Evolutionary conservation across 176 grass and related monocot genomes (phyloP).

Genomic region (Triticum monococcum): DNA sequence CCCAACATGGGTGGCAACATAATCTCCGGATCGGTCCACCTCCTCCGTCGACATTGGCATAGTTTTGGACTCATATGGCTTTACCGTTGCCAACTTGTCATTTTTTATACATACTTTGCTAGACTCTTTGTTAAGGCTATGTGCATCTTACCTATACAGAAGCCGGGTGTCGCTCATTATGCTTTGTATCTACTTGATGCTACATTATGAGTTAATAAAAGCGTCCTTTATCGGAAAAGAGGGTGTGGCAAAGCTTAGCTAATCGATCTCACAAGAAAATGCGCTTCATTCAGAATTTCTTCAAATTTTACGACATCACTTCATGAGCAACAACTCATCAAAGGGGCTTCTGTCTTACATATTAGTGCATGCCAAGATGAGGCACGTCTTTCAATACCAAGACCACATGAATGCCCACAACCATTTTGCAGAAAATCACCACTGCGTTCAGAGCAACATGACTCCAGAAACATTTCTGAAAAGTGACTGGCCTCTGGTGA

Average conservation of each 20-base stretch:
- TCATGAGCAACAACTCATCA: not conserved
- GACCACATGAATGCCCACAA: not conserved
- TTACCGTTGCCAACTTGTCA: no score
- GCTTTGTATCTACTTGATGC: no score
- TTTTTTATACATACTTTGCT: no score
- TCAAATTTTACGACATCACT: not conserved
- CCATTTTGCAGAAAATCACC: not conserved
- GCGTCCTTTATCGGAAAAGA: not conserved
- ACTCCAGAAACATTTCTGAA: slow-evolving; percentile 11
- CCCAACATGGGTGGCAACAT: no score
- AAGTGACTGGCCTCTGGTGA: not conserved
- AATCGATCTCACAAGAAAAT: not conserved
- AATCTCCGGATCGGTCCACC: no score
- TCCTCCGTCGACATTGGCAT: no score
- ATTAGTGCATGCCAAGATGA: not conserved
- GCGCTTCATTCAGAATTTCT: not conserved
- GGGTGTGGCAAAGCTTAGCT: slow-evolving; percentile 2
- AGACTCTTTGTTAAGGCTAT: no score
- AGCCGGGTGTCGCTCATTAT: no score
- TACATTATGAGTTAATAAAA: no score
- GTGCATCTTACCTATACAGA: no score
- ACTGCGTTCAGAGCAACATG: not conserved
- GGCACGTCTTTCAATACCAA: not conserved
- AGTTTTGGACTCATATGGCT: no score
- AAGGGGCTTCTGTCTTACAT: slow-evolving; percentile 13